phyloP scores from a whole-genome alignment of 257 asterid genomes.

The Eustoma russellianum region DNA sequence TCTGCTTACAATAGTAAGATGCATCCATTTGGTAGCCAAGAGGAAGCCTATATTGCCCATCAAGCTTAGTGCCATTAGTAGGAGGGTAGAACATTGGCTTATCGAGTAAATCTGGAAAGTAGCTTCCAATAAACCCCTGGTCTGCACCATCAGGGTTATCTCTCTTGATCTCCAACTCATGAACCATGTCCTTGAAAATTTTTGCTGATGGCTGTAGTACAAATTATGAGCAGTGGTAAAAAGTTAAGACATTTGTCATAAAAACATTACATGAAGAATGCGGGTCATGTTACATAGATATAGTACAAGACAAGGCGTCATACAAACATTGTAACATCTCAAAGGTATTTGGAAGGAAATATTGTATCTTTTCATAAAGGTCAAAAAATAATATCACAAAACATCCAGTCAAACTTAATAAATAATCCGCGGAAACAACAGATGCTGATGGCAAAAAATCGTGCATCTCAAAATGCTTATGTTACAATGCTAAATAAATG shows the following conservation, averaged over 20 bases:
- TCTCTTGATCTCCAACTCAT: conserved; percentile 45
- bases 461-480: no score
- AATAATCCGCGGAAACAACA: no score
- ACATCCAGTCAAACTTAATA: no score
- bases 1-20: conserved; percentile 73
- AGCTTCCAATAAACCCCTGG: conserved; percentile 74
- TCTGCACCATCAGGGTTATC: conserved; percentile 92
- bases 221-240: conserved; percentile 1
- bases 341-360: no score
- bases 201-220: conserved; percentile 57
- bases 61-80: conserved; percentile 55
- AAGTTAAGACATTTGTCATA: neutral
- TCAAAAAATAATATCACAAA: no score
- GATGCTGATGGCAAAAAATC: no score
- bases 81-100: conserved; percentile 65
- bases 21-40: conserved; percentile 98
- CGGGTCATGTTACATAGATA: no score
- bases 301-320: no score
- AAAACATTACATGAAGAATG: no score
- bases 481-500: no score
- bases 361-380: no score
- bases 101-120: conserved; percentile 64
- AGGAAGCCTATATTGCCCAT: conserved; percentile 70
- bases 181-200: conserved; percentile 76
- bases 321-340: no score